phyloP scores from a whole-genome alignment of 306 rosid genomes.

The Prunus davidiana region DNA sequence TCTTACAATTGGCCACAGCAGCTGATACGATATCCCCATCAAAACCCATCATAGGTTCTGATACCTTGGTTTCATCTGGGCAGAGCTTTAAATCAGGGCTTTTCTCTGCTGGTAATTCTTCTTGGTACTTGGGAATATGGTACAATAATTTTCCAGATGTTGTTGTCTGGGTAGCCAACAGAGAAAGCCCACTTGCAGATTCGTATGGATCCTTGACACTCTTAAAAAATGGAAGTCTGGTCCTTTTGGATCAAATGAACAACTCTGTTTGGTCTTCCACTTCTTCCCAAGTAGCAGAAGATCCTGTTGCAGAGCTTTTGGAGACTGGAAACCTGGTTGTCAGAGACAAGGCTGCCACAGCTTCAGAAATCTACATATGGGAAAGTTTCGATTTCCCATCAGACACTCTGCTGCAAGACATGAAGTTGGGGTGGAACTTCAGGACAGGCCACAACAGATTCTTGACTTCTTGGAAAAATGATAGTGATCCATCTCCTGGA shows the following conservation, averaged over 20 bases:
- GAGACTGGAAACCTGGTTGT: constrained; percentile 40
- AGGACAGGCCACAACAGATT: not conserved
- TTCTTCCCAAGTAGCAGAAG: not conserved
- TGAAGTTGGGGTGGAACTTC: constrained; percentile 20
- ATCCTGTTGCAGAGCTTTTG: constrained; percentile 30
- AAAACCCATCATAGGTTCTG: not conserved
- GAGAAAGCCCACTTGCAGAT: not conserved
- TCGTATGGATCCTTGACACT: constrained; percentile 1
- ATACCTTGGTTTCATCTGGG: constrained; percentile 6
- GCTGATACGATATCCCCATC: constrained; percentile 1
- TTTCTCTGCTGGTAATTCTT: constrained; percentile 8
- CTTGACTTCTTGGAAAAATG: constrained; percentile 7
- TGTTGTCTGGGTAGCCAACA: constrained; percentile 30
- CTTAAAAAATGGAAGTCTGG: not conserved
- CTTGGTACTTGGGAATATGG: constrained; percentile 24
- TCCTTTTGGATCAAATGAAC: constrained; percentile 1
- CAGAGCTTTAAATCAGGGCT: constrained; percentile 18
- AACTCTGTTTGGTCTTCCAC: constrained; percentile 1
- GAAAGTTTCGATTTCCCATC: constrained; percentile 40
- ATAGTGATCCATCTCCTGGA: not conserved
- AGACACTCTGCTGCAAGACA: constrained; percentile 24
- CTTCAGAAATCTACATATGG: constrained; percentile 18
- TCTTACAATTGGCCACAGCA: not conserved
- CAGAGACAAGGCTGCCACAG: not conserved
- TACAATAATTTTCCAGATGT: not conserved